Conservation (phyloP, 805 yeast species). For the Pachysolen tannophilus region DNA sequence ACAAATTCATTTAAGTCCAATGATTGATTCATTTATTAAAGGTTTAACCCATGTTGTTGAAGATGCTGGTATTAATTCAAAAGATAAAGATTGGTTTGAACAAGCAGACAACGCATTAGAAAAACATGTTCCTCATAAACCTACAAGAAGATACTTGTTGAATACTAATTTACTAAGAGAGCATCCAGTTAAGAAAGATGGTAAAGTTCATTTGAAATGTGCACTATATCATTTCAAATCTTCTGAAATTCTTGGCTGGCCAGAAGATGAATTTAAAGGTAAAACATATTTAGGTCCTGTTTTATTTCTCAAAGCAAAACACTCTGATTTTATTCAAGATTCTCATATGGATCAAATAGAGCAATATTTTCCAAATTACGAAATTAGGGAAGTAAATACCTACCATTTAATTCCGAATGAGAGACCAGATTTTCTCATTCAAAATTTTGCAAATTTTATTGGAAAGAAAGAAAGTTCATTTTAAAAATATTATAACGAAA, state of each 20-base stretch:
- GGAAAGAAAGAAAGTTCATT: too few species aligned
- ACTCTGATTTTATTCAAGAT: conserved; percentile 32
- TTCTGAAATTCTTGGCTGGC: conserved; percentile 26
- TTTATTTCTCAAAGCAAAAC: conserved; percentile 34
- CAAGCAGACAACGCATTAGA: conserved; percentile 18
- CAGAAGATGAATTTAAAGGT: conserved; percentile 16
- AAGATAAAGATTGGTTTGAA: conserved; percentile 21
- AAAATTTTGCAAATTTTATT: too few species aligned
- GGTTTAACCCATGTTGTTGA: conserved; percentile 31
- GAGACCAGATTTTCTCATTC: too few species aligned
- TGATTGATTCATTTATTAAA: conserved; percentile 27
- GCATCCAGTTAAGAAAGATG: conserved; percentile 20
- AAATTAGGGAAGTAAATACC: conserved; percentile 17
- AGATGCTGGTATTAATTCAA: conserved; percentile 14
- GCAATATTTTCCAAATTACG: conserved; percentile 19
- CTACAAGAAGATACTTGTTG: conserved; percentile 23
- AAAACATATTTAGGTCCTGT: conserved; percentile 24
- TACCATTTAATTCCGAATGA: conserved; percentile 35
- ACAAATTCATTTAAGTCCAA: conserved; percentile 24
- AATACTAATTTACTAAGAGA: conserved; percentile 28
- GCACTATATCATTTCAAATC: conserved; percentile 24
- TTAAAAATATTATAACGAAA: too few species aligned
- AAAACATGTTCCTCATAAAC: conserved; percentile 18
- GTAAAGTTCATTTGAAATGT: conserved; percentile 23
- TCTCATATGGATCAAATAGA: conserved; percentile 19